Evolutionary conservation across 2,329 filamentous ascomycete genomes (phyloP).

Genomic region (Cytospora piceicola): DNA sequence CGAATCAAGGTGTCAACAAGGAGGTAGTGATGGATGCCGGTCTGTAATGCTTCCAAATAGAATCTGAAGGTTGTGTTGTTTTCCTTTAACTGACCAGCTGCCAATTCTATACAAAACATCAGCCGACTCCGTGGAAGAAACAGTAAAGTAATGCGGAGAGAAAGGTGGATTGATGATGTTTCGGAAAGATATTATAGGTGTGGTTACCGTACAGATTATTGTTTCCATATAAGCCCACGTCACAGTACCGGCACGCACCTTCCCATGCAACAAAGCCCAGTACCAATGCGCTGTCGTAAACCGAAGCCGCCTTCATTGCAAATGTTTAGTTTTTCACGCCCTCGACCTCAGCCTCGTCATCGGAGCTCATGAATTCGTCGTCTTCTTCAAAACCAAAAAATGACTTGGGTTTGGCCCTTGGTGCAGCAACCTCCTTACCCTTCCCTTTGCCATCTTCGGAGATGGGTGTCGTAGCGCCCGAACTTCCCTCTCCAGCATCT

Average conservation of each 20-base stretch:
- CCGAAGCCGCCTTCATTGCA: not conserved
- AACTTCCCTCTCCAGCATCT: constrained; percentile 45
- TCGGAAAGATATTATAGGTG: not conserved
- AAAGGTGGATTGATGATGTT: not conserved
- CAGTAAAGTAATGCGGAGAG: too few species aligned
- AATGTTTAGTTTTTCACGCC: constrained; percentile 31
- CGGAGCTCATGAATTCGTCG: constrained; percentile 73
- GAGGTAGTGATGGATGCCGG: not conserved
- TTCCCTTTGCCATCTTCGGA: constrained; percentile 45
- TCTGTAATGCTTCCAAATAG: too few species aligned
- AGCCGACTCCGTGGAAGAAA: not conserved
- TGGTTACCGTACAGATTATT: too few species aligned
- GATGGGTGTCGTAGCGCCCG: constrained; percentile 55
- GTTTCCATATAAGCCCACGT: not conserved
- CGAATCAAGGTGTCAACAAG: not conserved
- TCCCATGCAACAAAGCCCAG: not conserved
- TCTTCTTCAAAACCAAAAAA: constrained; percentile 83
- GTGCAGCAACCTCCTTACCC: constrained; percentile 33
- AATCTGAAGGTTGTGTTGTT: not conserved
- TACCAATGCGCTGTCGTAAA: constrained; percentile 21
- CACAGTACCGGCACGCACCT: not conserved
- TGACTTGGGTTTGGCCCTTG: constrained; percentile 43
- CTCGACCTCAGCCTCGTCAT: constrained; percentile 58
- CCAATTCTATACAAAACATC: not conserved
- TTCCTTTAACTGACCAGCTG: not conserved